Base-by-base conservation (phyloP, 148 eudicot species). In the Polygonum maritimum region DNA sequence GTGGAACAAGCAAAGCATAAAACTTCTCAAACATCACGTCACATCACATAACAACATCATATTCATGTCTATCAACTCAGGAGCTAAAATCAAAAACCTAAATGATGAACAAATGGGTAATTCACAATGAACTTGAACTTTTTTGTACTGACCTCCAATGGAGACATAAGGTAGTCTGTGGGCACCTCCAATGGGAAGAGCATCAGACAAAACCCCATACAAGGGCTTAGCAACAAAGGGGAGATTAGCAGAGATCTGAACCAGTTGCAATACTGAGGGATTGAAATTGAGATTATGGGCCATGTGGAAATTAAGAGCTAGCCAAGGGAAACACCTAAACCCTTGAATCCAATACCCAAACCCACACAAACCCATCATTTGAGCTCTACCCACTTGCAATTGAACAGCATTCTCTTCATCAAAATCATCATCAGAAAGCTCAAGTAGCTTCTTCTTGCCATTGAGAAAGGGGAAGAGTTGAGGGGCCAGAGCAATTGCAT, bases 221-320 rank as follows among this genome's bases (percentile, higher is more conserved):
- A 95, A 79, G 48, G 99, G 99, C 73, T 95, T 95, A 49, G 93
- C 90, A 76, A 89, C 99, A 97, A 95, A 89, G 18, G 97, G 99
- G 22, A 95, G 85, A 65, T 76, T 89, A 51, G 84, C 91, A 84
- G 48, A 76, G 72, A 81, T 77, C 80, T 92, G 97, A 78, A 95
- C 97, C 76, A 90, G 85, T 79, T 95, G 97, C 82, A 95, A 84
- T 7, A 85, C 86, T 26, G 99, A 90, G 21, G 99, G 99, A 36
- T 87, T 77, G 65, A 90, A 84, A 70, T 83, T 85, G 1, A 95
- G 84, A 86, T 84, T 86, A 41, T 89, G 76, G 5, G 92, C 92
- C 99, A 95, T 95, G 36, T 95, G 97, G 41, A 88, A 95, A 60
- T 92, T 95, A 0, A 95, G 81, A 44, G 88, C 99, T 73, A 95